These are phyloP conservation scores for Sicyos baderoa DNA, from an alignment of 306 rosid genomes.

Conservation along the genomic window DNA sequence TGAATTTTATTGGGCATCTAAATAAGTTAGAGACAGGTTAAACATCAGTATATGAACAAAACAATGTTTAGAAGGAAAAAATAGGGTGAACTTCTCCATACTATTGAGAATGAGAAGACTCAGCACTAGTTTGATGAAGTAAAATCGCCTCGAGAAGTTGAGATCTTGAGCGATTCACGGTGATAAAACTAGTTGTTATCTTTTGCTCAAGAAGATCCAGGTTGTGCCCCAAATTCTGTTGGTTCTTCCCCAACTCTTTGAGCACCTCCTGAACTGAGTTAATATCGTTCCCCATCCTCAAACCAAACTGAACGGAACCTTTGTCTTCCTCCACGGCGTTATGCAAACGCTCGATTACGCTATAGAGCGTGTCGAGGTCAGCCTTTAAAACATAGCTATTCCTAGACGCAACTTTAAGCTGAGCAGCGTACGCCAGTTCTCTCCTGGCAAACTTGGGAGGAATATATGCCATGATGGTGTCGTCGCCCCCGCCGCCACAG, in stretches of 20 bases:
- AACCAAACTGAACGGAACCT: slow-evolving; percentile 31
- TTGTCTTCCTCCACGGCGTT: slow-evolving; percentile 44
- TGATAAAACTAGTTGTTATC: slow-evolving; percentile 37
- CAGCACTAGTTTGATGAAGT: not conserved
- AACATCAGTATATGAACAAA: not conserved
- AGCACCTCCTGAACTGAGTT: slow-evolving; percentile 54
- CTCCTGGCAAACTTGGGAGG: slow-evolving; percentile 22
- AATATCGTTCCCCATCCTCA: slow-evolving; percentile 43
- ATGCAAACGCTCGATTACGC: slow-evolving; percentile 45
- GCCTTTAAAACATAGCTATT: slow-evolving; percentile 37
- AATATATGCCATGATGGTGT: slow-evolving; percentile 23
- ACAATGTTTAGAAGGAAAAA: not conserved
- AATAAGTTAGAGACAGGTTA: slow-evolving; percentile 12
- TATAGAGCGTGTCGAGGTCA: slow-evolving; percentile 43
- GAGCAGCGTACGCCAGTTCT: slow-evolving; percentile 35
- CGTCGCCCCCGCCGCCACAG: not conserved
- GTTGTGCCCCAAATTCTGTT: slow-evolving; percentile 27
- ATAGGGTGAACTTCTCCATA: not conserved
- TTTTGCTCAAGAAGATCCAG: slow-evolving; percentile 49
- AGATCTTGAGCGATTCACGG: slow-evolving; percentile 49
- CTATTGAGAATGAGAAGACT: not conserved
- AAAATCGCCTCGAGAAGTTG: slow-evolving; percentile 38
- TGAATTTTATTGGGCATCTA: slow-evolving; percentile 1
- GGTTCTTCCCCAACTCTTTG: slow-evolving; percentile 40
- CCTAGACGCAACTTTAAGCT: slow-evolving; percentile 50